A percentile compares a stretch with the other conserved stretches of the same genome.
Evolutionary conservation across 2,329 filamentous ascomycete genomes (phyloP).

Genomic region (Colletotrichum australisinense): DNA sequence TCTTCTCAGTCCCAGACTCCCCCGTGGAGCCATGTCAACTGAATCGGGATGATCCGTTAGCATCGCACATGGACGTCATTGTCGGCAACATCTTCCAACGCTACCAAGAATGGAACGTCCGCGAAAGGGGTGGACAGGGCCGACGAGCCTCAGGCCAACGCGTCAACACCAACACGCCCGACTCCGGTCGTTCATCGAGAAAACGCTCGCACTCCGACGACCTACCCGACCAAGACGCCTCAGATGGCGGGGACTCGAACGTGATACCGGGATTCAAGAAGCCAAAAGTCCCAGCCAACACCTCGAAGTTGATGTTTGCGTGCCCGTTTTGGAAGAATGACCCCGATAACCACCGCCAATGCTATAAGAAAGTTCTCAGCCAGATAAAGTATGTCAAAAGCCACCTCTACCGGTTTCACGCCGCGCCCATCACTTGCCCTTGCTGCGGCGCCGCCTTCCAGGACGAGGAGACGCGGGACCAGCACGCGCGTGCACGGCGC

Average conservation of each 20-base stretch:
- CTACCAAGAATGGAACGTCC: background rate
- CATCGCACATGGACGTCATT: background rate
- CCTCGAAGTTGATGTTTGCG: slow-evolving; percentile 29
- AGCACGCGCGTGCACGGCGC: slow-evolving; percentile 34
- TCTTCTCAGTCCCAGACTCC: slow-evolving; percentile 20
- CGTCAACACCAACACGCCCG: background rate
- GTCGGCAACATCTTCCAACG: background rate
- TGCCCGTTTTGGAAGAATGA: slow-evolving; percentile 47
- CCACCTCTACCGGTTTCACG: slow-evolving; percentile 41
- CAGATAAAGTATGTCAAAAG: slow-evolving; percentile 45
- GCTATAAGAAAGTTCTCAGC: slow-evolving; percentile 42
- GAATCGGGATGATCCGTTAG: slow-evolving; percentile 6
- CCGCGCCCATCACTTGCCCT: slow-evolving; percentile 42
- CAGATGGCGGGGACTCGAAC: background rate
- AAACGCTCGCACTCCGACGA: slow-evolving; percentile 12
- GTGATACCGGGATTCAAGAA: background rate
- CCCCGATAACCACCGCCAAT: slow-evolving; percentile 40
- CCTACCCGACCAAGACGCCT: background rate
- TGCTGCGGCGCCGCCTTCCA: slow-evolving; percentile 40
- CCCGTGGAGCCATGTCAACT: slow-evolving; percentile 3
- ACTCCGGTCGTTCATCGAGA: slow-evolving; percentile 10
- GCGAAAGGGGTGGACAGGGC: slow-evolving; percentile 3
- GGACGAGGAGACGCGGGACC: slow-evolving; percentile 37
- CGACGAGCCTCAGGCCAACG: background rate
- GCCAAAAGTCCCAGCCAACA: background rate